Evolutionary conservation across 257 asterid species (phyloP).

Genomic region (Ehretia macrophylla): DNA sequence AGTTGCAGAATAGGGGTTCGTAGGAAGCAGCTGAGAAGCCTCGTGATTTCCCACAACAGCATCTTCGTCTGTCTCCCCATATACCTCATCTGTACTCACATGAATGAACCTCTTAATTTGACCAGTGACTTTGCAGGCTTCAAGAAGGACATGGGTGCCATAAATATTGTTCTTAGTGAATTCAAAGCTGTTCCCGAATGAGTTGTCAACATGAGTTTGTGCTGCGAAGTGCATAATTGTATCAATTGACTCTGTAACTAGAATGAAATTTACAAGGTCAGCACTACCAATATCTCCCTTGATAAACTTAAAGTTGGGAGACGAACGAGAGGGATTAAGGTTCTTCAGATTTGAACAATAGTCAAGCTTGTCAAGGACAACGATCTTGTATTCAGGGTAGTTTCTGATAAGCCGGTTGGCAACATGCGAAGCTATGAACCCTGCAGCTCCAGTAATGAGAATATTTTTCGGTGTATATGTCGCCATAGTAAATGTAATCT

Average conservation of each 20-base stretch:
- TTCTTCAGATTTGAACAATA: conserved; percentile 62
- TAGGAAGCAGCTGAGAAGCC: conserved; percentile 65
- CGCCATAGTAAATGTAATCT: conserved; percentile 22
- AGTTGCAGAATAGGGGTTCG: conserved; percentile 66
- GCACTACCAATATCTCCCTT: conserved; percentile 65
- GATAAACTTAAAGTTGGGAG: conserved; percentile 67
- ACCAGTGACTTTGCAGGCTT: conserved; percentile 67
- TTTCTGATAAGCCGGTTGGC: conserved; percentile 60
- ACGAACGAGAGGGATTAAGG: conserved; percentile 41
- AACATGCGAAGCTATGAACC: conserved; percentile 70
- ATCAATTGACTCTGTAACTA: conserved; percentile 54
- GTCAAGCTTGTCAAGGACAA: conserved; percentile 71
- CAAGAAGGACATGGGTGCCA: conserved; percentile 66
- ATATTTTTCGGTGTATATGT: conserved; percentile 51
- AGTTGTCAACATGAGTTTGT: conserved; percentile 69
- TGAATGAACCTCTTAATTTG: conserved; percentile 62
- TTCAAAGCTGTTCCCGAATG: conserved; percentile 71
- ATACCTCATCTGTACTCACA: conserved; percentile 71
- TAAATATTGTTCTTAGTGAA: conserved; percentile 71
- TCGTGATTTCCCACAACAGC: conserved; percentile 70
- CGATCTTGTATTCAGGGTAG: conserved; percentile 58
- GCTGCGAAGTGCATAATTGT: conserved; percentile 79
- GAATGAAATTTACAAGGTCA: conserved; percentile 65
- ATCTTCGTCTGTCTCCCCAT: conserved; percentile 70
- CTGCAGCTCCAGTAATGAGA: conserved; percentile 77